phyloP scores from a whole-genome alignment of 2,329 filamentous ascomycete species.

The Cladophialophora yegresii region DNA sequence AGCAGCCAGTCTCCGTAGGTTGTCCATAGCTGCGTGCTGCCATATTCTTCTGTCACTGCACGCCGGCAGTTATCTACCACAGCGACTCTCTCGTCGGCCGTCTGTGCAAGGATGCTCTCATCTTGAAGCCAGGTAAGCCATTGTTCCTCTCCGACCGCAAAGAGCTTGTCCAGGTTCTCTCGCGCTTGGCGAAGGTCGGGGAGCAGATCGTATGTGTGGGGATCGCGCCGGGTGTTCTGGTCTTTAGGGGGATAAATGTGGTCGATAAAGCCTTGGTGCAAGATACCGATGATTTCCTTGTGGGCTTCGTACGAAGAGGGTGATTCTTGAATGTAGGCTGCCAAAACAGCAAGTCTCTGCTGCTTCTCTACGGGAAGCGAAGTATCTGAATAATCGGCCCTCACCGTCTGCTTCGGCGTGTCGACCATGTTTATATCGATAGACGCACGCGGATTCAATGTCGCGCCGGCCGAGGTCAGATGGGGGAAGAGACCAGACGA shows the following conservation, averaged over 20 bases:
- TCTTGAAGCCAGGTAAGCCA: slow-evolving; percentile 67
- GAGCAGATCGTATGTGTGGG: slow-evolving; percentile 50
- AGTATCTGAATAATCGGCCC: slow-evolving; percentile 46
- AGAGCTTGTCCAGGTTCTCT: slow-evolving; percentile 62
- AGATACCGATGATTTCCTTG: slow-evolving; percentile 49
- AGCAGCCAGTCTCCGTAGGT: slow-evolving; percentile 64
- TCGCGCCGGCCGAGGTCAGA: slow-evolving; percentile 25
- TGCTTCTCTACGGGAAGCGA: slow-evolving; percentile 48
- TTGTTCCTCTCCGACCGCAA: slow-evolving; percentile 63
- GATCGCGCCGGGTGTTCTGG: slow-evolving; percentile 49
- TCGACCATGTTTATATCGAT: slow-evolving; percentile 52
- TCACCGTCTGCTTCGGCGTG: slow-evolving; percentile 44
- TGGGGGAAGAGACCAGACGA: slow-evolving; percentile 23
- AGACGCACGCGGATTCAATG: slow-evolving; percentile 42
- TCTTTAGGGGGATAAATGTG: slow-evolving; percentile 49
- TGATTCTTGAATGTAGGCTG: slow-evolving; percentile 48
- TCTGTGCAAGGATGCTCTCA: slow-evolving; percentile 59
- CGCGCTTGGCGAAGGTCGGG: slow-evolving; percentile 52
- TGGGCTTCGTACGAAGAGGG: slow-evolving; percentile 52
- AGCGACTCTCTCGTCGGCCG: slow-evolving; percentile 58
- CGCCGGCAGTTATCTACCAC: slow-evolving; percentile 62
- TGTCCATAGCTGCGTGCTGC: slow-evolving; percentile 63
- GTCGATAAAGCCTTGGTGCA: slow-evolving; percentile 52
- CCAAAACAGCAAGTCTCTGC: slow-evolving; percentile 46
- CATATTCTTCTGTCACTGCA: slow-evolving; percentile 62